phyloP scores from a whole-genome alignment of 2,329 filamentous ascomycete genomes.

The Cercospora zeina region DNA sequence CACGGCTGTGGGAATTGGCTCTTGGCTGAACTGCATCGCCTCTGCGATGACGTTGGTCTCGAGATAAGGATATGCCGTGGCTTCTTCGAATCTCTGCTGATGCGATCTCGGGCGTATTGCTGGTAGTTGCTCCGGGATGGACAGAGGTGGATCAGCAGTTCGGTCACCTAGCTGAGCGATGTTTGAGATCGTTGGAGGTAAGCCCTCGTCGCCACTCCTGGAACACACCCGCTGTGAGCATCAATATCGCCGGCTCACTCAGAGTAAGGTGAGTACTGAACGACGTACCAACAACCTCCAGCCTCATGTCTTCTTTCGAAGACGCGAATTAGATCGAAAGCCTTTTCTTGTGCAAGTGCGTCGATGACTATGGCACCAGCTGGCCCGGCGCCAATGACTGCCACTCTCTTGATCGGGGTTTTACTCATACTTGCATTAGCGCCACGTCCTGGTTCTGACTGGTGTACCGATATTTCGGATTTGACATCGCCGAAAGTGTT shows the following conservation, averaged over 20 bases:
- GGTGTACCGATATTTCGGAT: background rate
- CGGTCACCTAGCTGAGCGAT: slow-evolving; percentile 8
- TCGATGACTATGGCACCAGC: slow-evolving; percentile 17
- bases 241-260: background rate
- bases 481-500: background rate
- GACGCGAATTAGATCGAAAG: slow-evolving; percentile 40
- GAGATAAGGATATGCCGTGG: slow-evolving; percentile 62
- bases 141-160: slow-evolving; percentile 16
- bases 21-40: slow-evolving; percentile 62
- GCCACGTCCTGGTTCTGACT: background rate
- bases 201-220: slow-evolving; percentile 12
- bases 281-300: slow-evolving; percentile 61
- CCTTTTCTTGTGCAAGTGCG: slow-evolving; percentile 12
- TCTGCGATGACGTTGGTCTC: slow-evolving; percentile 64
- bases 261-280: background rate
- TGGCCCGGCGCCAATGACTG: slow-evolving; percentile 33
- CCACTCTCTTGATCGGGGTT: slow-evolving; percentile 8
- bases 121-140: slow-evolving; percentile 53
- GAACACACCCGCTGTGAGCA: background rate
- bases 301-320: slow-evolving; percentile 62
- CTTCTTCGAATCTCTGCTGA: slow-evolving; percentile 57
- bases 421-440: background rate
- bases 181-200: slow-evolving; percentile 8
- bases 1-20: slow-evolving; percentile 52
- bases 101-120: slow-evolving; percentile 46